A percentile compares a stretch with the other conserved stretches of the same genome.
Conservation (phyloP, 192 early-diverging fungal species). For the Backusella mclennaniae region DNA sequence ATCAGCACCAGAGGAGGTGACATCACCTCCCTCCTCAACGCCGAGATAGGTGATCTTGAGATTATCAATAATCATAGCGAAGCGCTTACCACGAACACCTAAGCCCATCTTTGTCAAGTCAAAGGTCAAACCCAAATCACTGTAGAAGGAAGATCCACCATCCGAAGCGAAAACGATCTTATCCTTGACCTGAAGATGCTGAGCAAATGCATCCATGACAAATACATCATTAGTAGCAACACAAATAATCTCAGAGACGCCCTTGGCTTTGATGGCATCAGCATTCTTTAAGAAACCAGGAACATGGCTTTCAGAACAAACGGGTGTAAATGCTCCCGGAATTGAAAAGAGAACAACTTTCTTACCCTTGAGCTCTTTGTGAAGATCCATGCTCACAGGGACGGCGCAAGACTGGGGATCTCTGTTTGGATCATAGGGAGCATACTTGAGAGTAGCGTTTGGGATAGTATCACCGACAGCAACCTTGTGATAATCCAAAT, state of each 20-base stretch:
- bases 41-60: slow-evolving; percentile 51
- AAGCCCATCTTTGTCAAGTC: slow-evolving; percentile 59
- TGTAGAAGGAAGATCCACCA: slow-evolving; percentile 57
- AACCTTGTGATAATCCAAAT: neutral
- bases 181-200: slow-evolving; percentile 44
- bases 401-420: slow-evolving; percentile 21
- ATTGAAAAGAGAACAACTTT: slow-evolving; percentile 63
- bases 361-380: slow-evolving; percentile 54
- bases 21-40: slow-evolving; percentile 36
- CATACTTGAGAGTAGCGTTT: slow-evolving; percentile 24
- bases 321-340: slow-evolving; percentile 63
- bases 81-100: slow-evolving; percentile 52
- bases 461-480: slow-evolving; percentile 22
- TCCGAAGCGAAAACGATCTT: slow-evolving; percentile 47
- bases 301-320: slow-evolving; percentile 53
- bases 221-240: slow-evolving; percentile 52
- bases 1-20: slow-evolving; percentile 19
- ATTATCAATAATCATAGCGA: slow-evolving; percentile 53
- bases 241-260: slow-evolving; percentile 52
- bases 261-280: slow-evolving; percentile 48
- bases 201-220: slow-evolving; percentile 57
- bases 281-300: slow-evolving; percentile 49
- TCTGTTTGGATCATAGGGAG: slow-evolving; percentile 27
- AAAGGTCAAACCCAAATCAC: slow-evolving; percentile 38
- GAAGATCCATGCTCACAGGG: slow-evolving; percentile 8